Base-by-base conservation (phyloP, 139 green algal species). In the Pleodorina starrii region DNA sequence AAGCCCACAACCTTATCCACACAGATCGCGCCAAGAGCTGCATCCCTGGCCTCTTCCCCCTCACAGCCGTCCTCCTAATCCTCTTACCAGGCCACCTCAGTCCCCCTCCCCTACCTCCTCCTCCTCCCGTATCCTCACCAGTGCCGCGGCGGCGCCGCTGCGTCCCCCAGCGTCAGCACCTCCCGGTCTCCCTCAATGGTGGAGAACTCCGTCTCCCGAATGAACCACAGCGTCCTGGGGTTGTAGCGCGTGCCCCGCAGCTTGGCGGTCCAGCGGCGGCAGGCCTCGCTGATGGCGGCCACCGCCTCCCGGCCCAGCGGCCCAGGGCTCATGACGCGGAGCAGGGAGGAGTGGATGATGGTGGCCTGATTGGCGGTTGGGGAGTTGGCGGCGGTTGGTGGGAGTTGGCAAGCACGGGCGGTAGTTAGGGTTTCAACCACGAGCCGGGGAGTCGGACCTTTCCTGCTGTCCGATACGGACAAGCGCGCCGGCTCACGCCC, bases 311-410 rank as follows among this genome's bases (percentile, higher is more conserved):
- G 66, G 2, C 44, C 82, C 43, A 88, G 82, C 32, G 82, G 82
- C 69, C 19, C 1, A 1, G 84, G 5, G 48, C 32, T 83, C 16
- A 92, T 29, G 51, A 92, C 60, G 21, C 89, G 83, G 25, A 92
- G 74, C 57, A 92, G 60, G 12, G 75, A 87, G 46, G 83, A 87
- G 76, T 92, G 89, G 36, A 92, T 90, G 75, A 92, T 92, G 75
- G 25, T 84, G 29, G 82, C 73, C 89, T 89, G 69, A 25, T 66
- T 21, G 9, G 3, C 21, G 54, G 54, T 25, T 32, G 54, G 54
- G 54, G 54, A n/a, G n/a, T n/a, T n/a, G n/a, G n/a, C n/a, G n/a
- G n/a, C n/a, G n/a, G n/a, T n/a, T n/a, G n/a, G n/a, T n/a, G n/a
- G n/a, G n/a, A n/a, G n/a, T n/a, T n/a, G n/a, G n/a, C n/a, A n/a